Evolutionary conservation across 192 early-diverging fungal species (phyloP), one percentile per base, ranked within the genome.

Genomic region (Mortierella claussenii): DNA sequence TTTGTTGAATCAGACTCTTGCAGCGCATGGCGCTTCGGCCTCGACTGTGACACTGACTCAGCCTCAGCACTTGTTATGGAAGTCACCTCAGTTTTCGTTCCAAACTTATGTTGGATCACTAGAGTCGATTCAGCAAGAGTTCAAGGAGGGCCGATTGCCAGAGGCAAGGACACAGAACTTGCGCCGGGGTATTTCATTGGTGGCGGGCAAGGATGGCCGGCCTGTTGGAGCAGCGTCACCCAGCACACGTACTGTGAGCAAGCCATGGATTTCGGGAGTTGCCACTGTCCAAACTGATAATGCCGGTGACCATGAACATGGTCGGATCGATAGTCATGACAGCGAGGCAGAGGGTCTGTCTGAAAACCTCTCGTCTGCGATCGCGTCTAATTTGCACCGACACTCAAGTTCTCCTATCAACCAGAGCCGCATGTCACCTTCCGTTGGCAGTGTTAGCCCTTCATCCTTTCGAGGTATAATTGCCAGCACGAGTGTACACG

Each of bases 71-170:
- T 32, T 80, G 21, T 56, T 88, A 9, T 88, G 85, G 85, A 70
- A 69, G 6, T 67, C 66, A 17, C 79, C 68, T 21, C 87, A 86
- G 57, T 86, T 88, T 27, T 67, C 57, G 1, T 83, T 86, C 34
- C 83, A 86, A 34, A 82, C 73, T 17, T 88, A 81, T 44, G 58
- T 69, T 56, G 55, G 57, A 11, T 61, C 80, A 32, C 28, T 50
- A 20, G 60, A 62, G n/a, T 55, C 63, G 21, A 59, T 81, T 21
- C 67, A 83, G 17, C 31, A 45, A 3, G 51, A 60, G 26, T 64
- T 87, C 27, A 32, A 31, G 12, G 55, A 69, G 28, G 85, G 85
- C 3, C 26, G 59, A 13, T 30, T 82, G 13, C 85, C 85, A 31
- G 32, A 58, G 3, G 80, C 82, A 15, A 67, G 75, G n/a, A 78